Percentiles rank a stretch among this genome's conserved stretches.
Conservation (phyloP, 1,139 yeast genomes). For the Kodamaea derodonti region DNA sequence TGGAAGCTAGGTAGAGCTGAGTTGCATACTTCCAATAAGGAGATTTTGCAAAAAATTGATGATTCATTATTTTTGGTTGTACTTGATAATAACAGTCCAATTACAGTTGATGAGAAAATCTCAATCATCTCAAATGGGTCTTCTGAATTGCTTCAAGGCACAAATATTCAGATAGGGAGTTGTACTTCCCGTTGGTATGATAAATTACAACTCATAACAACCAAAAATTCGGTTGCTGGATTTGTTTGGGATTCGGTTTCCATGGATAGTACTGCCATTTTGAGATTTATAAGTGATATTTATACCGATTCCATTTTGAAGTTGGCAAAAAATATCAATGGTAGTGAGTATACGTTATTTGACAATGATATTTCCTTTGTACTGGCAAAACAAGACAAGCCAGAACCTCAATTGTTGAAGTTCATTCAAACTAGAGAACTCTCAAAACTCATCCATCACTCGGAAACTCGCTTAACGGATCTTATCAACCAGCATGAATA, state of each 20-base stretch:
- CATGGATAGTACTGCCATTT: constrained; percentile 75
- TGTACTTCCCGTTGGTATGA: constrained; percentile 81
- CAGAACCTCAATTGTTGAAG: constrained; percentile 35
- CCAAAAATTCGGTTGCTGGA: constrained; percentile 70
- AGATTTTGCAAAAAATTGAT: constrained; percentile 49
- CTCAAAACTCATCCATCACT: constrained; percentile 53
- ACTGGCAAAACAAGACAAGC: constrained; percentile 33
- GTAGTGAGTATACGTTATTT: constrained; percentile 66
- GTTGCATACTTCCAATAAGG: constrained; percentile 42
- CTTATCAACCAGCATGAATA: constrained; percentile 69
- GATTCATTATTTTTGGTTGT: constrained; percentile 64
- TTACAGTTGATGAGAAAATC: constrained; percentile 46
- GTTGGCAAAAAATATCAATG: constrained; percentile 68
- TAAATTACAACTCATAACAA: constrained; percentile 65
- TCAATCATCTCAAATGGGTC: constrained; percentile 63
- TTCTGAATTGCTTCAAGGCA: constrained; percentile 45
- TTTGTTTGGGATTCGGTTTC: constrained; percentile 71
- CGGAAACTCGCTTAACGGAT: constrained; percentile 75
- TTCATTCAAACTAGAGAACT: constrained; percentile 51
- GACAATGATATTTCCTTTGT: constrained; percentile 35
- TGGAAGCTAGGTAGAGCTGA: constrained; percentile 62
- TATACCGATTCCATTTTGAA: constrained; percentile 72
- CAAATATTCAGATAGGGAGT: constrained; percentile 67
- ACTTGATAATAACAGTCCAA: constrained; percentile 55
- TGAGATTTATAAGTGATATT: constrained; percentile 69